Conservation (phyloP, 208 protist genomes). For the Porcisia deanei region DNA sequence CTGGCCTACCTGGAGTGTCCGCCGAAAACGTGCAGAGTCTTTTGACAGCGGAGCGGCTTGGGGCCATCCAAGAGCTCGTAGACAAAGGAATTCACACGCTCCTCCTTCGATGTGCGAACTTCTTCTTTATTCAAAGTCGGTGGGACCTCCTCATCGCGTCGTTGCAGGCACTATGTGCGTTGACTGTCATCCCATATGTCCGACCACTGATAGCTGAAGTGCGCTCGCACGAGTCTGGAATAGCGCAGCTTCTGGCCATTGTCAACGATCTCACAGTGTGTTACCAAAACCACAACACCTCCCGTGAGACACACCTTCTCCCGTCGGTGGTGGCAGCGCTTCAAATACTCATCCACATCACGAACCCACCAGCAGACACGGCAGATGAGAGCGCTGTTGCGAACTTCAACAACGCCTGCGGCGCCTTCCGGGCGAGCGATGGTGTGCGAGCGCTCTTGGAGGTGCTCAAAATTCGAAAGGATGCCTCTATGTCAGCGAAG, state of each 20-base stretch:
- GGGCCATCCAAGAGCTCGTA: conserved; percentile 54
- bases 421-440: conserved; percentile 66
- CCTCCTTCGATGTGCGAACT: conserved; percentile 71
- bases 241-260: conserved; percentile 79
- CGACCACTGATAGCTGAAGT: conserved; percentile 72
- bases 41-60: conserved; percentile 61
- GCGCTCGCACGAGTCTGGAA: conserved; percentile 64
- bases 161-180: conserved; percentile 69
- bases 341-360: conserved; percentile 77
- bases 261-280: conserved; percentile 65
- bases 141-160: conserved; percentile 77
- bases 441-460: conserved; percentile 82
- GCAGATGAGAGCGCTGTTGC: conserved; percentile 62
- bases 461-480: conserved; percentile 63
- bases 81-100: conserved; percentile 69
- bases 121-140: conserved; percentile 81
- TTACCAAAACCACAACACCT: conserved; percentile 63
- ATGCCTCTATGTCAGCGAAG: conserved; percentile 73
- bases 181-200: conserved; percentile 75
- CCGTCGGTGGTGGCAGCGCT: conserved; percentile 67
- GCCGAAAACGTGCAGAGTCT: conserved; percentile 81
- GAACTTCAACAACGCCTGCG: conserved; percentile 73
- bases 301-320: conserved; percentile 71
- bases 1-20: conserved; percentile 62
- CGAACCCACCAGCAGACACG: conserved; percentile 63